Percentiles rank a stretch among this genome's conserved stretches.
These are phyloP conservation scores for Aspergillus sergii DNA, from an alignment of 2,329 filamentous ascomycete genomes.

Conservation along the genomic window DNA sequence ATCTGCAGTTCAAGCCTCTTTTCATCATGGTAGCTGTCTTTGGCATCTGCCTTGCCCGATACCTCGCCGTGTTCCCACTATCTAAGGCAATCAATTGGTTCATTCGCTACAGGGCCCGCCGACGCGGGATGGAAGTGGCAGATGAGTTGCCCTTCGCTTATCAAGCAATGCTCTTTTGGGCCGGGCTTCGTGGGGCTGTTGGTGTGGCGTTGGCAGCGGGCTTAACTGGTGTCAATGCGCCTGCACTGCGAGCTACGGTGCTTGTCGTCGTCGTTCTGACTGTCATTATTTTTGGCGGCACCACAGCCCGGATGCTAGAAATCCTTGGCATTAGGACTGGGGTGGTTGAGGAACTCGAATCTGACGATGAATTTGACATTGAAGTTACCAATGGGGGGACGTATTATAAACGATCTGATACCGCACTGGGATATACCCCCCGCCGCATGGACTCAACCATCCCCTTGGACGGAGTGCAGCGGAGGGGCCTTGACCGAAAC, in stretches of 20 bases:
- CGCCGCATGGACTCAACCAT: constrained; percentile 64
- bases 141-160: constrained; percentile 94
- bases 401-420: constrained; percentile 78
- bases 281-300: constrained; percentile 98
- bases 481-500: constrained; percentile 32
- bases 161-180: constrained; percentile 99
- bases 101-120: constrained; percentile 79
- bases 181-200: constrained; percentile 90
- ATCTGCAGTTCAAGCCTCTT: constrained; percentile 87
- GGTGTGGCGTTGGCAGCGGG: constrained; percentile 92
- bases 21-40: constrained; percentile 92
- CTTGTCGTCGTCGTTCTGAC: constrained; percentile 95
- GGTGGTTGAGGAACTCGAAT: constrained; percentile 95
- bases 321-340: constrained; percentile 96
- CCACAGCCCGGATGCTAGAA: constrained; percentile 95
- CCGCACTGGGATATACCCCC: constrained; percentile 75
- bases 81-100: constrained; percentile 90
- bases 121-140: constrained; percentile 72
- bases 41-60: constrained; percentile 89
- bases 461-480: constrained; percentile 52
- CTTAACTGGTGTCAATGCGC: constrained; percentile 77
- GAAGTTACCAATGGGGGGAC: constrained; percentile 72
- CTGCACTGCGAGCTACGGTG: constrained; percentile 88
- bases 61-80: constrained; percentile 91
- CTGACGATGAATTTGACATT: constrained; percentile 98